Base-by-base conservation (phyloP, 768 basidiomycete genomes). In the Infundibulicybe gibba region DNA sequence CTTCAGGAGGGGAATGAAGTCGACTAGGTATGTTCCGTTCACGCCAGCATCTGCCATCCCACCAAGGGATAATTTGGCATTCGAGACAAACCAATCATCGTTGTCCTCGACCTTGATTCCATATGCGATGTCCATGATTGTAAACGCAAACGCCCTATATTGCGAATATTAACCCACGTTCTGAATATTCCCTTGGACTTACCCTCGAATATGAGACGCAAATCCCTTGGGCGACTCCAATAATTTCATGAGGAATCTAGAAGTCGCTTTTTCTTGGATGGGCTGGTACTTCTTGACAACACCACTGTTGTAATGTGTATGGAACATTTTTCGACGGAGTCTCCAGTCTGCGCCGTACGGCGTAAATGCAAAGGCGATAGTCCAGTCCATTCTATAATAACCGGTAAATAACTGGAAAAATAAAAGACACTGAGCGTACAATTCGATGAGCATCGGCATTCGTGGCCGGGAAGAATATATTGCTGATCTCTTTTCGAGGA, bases 61-160 rank as follows among this genome's bases (percentile, higher is more conserved):
- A 3, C 53, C 47, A 19, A 69, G 40, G 5, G 62, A 63, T 31
- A 59, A 45, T 19, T 69, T 63, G 0, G 65, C 64, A 0, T 56
- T 58, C 10, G 49, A 44, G 32, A 74, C 57, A 45, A 68, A 66
- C 2, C 62, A 63, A 39, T 74, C 70, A 32, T 71, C 51, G 13
- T 57, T 50, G 4, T 59, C 51, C n/a, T 56, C 50, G 10, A 65
- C 49, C 12, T 64, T 49, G 32, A 68, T 54, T 3, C 70, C 70
- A 47, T 72, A 72, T 5, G 57, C 61, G 25, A 68, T 54, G 17
- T 54, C 53, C 1, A 71, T 54, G 6, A 65, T 63, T 1, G 63
- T 62, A 9, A 65, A 56, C 2, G 57, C 49, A 47, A 57, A 43
- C 2, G 54, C 55, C 21, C 38, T 34, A 8, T 13, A 8, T n/a